Conservation (phyloP, 2,329 filamentous ascomycete species). For the Chaetomiaceae sp. region DNA sequence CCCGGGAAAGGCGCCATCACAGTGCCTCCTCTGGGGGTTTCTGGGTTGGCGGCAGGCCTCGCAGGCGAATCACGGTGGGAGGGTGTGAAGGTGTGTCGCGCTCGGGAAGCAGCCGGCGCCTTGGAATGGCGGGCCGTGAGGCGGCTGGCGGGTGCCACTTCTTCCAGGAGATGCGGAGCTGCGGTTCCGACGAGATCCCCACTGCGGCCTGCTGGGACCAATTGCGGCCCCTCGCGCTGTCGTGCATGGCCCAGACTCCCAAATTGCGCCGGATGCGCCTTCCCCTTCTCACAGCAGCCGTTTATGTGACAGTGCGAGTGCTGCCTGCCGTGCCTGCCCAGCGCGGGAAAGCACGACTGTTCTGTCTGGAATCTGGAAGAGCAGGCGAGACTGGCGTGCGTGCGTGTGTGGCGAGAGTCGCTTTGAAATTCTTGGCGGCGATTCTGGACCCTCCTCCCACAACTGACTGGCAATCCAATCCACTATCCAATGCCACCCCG, state of each 20-base stretch:
- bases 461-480: too few species aligned
- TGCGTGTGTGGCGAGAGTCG: not conserved
- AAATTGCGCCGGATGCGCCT: slow-evolving; percentile 23
- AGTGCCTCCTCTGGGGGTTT: too few species aligned
- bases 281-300: slow-evolving; percentile 14
- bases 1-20: too few species aligned
- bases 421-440: not conserved
- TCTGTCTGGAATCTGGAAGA: too few species aligned
- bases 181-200: slow-evolving; percentile 22
- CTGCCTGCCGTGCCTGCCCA: slow-evolving; percentile 11
- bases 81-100: not conserved
- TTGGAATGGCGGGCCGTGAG: slow-evolving; percentile 26
- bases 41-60: too few species aligned
- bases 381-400: not conserved
- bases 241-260: slow-evolving; percentile 19
- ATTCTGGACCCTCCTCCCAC: too few species aligned
- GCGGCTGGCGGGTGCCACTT: slow-evolving; percentile 24
- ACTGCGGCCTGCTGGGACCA: slow-evolving; percentile 16
- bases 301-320: not conserved
- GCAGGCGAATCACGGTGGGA: slow-evolving; percentile 12
- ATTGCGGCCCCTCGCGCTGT: slow-evolving; percentile 12
- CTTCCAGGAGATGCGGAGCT: slow-evolving; percentile 26
- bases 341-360: not conserved
- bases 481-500: too few species aligned
- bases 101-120: slow-evolving; percentile 13